phyloP scores from a whole-genome alignment of 352 stramenopile species.

The Pythium sp. region DNA sequence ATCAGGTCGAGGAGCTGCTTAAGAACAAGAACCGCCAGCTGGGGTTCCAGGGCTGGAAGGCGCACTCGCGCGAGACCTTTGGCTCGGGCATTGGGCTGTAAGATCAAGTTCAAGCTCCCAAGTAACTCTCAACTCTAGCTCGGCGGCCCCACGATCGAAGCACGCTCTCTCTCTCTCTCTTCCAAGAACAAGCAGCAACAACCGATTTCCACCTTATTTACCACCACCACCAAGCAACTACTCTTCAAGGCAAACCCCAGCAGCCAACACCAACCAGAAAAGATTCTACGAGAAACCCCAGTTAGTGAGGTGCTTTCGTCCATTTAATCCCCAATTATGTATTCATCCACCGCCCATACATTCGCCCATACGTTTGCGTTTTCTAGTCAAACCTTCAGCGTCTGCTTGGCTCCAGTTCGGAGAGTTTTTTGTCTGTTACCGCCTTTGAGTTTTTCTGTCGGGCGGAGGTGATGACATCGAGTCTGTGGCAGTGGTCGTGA shows the following conservation, averaged over 20 bases:
- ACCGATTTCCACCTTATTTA: conserved; percentile 1
- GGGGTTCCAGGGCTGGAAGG: conserved; percentile 76
- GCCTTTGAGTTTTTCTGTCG: no score
- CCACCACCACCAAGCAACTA: not conserved
- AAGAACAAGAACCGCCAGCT: conserved; percentile 64
- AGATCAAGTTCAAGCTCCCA: not conserved
- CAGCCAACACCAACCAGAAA: not conserved
- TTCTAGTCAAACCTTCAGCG: no score
- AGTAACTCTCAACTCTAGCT: not conserved
- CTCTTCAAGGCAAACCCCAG: not conserved
- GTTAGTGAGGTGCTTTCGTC: not conserved
- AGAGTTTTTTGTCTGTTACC: no score
- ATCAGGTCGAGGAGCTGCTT: conserved; percentile 65
- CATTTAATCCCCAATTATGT: not conserved
- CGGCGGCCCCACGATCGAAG: conserved; percentile 9
- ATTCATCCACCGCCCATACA: not conserved
- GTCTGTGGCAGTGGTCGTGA: no score
- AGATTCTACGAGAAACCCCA: not conserved
- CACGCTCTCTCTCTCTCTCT: not conserved
- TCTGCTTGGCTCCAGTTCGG: no score
- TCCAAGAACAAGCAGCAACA: not conserved
- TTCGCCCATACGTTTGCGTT: no score
- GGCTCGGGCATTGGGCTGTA: conserved; percentile 69
- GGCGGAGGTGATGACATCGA: no score
- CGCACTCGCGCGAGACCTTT: conserved; percentile 70